Evolutionary conservation across 169 alveolate species (phyloP).

Genomic region (Cryptosporidium bovis): DNA sequence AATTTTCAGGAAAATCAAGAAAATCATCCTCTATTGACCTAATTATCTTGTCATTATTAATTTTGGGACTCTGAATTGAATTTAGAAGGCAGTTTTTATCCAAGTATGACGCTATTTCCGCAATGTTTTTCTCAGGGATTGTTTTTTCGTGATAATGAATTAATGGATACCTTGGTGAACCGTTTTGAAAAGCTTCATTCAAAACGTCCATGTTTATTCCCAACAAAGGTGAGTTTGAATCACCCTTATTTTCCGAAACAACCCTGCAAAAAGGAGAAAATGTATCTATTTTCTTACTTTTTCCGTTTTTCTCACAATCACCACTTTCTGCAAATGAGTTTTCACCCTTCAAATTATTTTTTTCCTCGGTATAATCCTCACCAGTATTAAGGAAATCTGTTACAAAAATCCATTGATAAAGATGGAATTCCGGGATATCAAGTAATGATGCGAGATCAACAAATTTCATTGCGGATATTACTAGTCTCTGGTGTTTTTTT

Average conservation of each 20-base stretch:
- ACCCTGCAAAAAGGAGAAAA: constrained; percentile 71
- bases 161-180: constrained; percentile 19
- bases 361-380: background rate
- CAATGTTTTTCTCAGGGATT: constrained; percentile 1
- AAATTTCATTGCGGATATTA: constrained; percentile 76
- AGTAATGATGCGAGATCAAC: constrained; percentile 79
- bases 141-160: constrained; percentile 1
- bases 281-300: background rate
- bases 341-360: background rate
- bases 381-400: constrained; percentile 51
- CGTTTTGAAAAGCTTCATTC: constrained; percentile 12
- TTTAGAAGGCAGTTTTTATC: constrained; percentile 56
- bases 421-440: constrained; percentile 80
- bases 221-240: background rate
- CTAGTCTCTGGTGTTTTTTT: constrained; percentile 34
- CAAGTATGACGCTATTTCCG: constrained; percentile 37
- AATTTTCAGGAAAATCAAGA: constrained; percentile 51
- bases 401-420: constrained; percentile 80
- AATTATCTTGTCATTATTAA: constrained; percentile 26
- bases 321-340: background rate
- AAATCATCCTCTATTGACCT: constrained; percentile 65
- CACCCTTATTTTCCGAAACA: constrained; percentile 13
- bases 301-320: background rate
- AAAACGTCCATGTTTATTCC: constrained; percentile 23
- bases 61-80: constrained; percentile 21